Base-by-base conservation (phyloP, 495 filamentous ascomycete species). In the Aspergillus nidulans region DNA sequence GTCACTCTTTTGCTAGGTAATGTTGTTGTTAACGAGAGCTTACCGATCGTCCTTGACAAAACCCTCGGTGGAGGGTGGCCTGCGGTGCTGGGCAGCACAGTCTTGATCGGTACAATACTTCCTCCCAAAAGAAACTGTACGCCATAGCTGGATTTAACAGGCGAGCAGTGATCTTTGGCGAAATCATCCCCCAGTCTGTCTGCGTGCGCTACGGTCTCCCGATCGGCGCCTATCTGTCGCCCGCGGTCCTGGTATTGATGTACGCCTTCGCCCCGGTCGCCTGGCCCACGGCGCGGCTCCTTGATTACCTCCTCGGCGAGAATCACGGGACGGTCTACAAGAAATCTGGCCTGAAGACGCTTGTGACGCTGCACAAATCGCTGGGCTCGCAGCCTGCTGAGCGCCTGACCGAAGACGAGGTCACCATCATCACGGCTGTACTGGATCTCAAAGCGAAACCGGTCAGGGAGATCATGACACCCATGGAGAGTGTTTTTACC, bases 341-440 rank as follows among this genome's bases (percentile, higher is more conserved):
- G 73, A 96, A 96, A 68, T 90, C 89, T 45, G 91, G 91, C 1
- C 72, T 96, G 57, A 92, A 92, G 66, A 92, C 88, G 0, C 73
- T 98, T 8, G 94, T 98, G 12, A 95, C 90, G 0, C 78, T 98
- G 1, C 94, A 98, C 75, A 91, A 91, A 64, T 92, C 87, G 15
- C 73, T 98, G 9, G 94, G 94, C 9, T 84, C 44, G n/a, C 44
- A 87, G 21, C 86, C 85, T 20, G 88, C 86, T 18, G 89, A 97
- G 63, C 86, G 95, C 51, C 80, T 98, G 25, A 96, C 95, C 63
- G 85, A 95, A 56, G 94, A 98, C 65, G 94, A 98, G 71, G 94
- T 97, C 58, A 97, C 92, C 44, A 98, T 98, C 66, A 98, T 98
- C 63, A 95, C 87, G 57, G 92, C 92, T 18, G 94, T 97, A n/a